Conservation (phyloP, 805 yeast species). For the Wickerhamomyces bisporus region DNA sequence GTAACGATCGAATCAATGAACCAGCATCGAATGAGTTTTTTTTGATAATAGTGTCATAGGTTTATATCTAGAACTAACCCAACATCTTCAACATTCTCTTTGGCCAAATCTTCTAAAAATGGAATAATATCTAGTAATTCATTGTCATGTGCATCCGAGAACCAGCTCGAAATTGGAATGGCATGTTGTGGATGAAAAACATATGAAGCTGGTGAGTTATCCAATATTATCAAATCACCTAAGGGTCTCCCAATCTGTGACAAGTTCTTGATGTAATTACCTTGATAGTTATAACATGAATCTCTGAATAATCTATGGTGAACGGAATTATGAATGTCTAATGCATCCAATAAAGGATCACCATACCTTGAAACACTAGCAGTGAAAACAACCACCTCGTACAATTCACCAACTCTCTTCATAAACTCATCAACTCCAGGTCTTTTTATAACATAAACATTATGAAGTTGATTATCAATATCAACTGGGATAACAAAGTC, state of each 20-base stretch:
- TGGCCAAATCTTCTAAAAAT: conserved; percentile 78
- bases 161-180: conserved; percentile 96
- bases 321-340: conserved; percentile 68
- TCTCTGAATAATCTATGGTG: conserved; percentile 95
- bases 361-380: conserved; percentile 96
- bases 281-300: conserved; percentile 89
- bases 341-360: conserved; percentile 85
- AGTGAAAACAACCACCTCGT: conserved; percentile 94
- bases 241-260: conserved; percentile 93
- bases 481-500: conserved; percentile 98
- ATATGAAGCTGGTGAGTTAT: conserved; percentile 98
- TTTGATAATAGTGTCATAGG: conserved; percentile 12
- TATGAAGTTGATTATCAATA: conserved; percentile 86
- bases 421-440: conserved; percentile 98
- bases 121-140: conserved; percentile 91
- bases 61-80: conserved; percentile 79
- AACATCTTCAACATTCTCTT: conserved; percentile 73
- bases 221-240: conserved; percentile 80
- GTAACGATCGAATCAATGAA: not conserved
- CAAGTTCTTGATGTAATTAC: conserved; percentile 89
- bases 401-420: conserved; percentile 74
- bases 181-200: conserved; percentile 98
- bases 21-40: no score
- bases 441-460: conserved; percentile 92
- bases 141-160: conserved; percentile 95